Evolutionary conservation across 2,329 filamentous ascomycete genomes (phyloP).

Genomic region (Penicillium corylophilum): DNA sequence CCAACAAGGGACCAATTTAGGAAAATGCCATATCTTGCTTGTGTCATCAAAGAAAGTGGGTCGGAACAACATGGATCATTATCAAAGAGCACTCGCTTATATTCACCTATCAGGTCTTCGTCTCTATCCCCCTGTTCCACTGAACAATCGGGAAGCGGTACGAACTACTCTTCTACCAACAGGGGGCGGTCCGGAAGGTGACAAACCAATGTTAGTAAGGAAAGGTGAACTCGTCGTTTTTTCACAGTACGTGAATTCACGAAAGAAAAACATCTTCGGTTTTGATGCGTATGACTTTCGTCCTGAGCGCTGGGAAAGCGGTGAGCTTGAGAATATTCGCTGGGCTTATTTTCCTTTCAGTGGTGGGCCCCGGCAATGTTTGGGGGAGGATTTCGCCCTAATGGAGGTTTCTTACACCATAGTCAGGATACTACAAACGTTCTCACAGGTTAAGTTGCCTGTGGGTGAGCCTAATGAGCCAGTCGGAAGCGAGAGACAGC

Average conservation of each 20-base stretch:
- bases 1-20: conserved; percentile 27
- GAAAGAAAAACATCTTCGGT: conserved; percentile 36
- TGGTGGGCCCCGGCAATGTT: conserved; percentile 29
- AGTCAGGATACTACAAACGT: background rate
- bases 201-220: conserved; percentile 28
- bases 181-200: conserved; percentile 58
- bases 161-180: conserved; percentile 37
- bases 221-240: conserved; percentile 28
- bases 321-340: conserved; percentile 18
- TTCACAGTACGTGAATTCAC: conserved; percentile 40
- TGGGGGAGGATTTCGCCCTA: conserved; percentile 24
- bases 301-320: conserved; percentile 30
- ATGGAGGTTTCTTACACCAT: conserved; percentile 24
- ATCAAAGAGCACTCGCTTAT: conserved; percentile 1
- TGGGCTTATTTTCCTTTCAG: conserved; percentile 35
- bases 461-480: background rate
- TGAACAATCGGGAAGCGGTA: conserved; percentile 37
- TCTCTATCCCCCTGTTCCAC: conserved; percentile 40
- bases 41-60: conserved; percentile 49
- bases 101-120: conserved; percentile 29
- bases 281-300: conserved; percentile 21
- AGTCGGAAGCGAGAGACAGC: conserved; percentile 20
- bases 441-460: background rate
- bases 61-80: background rate
- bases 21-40: conserved; percentile 50